Evolutionary conservation across 768 basidiomycete species (phyloP), one percentile per base, ranked within the genome.

Genomic region (Mycena pura): DNA sequence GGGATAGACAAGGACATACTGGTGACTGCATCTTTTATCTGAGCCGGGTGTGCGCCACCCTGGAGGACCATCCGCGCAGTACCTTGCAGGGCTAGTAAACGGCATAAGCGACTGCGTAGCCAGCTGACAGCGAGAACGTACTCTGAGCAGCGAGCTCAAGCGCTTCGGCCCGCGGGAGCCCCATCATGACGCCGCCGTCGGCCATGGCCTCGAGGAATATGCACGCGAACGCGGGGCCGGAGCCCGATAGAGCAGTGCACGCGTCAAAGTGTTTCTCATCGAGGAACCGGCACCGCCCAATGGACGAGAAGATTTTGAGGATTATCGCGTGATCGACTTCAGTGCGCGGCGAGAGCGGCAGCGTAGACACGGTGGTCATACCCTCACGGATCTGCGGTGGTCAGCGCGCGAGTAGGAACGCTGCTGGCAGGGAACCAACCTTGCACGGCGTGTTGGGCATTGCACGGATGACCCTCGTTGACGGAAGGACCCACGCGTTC

Each of bases 141-240:
- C 96, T 95, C 77, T 99, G 97, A 43, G 96, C 88, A 47, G 97
- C 96, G 50, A 99, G 78, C 73, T 99, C 97, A 40, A 99, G 77
- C 5, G 97, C 95, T 74, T 98, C 97, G 2, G 88, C 86, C 62
- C 97, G 82, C 3, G 97, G 97, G 50, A 99, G 77, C 28, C 97
- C 97, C 97, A 99, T 99, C 96, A 99, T 99, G 44, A 99, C 97
- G 41, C 95, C 97, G 25, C 97, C 97, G 73, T 99, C 97, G 1
- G 95, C 91, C 95, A 99, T 97, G 0, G 97, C 96, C 75, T 99
- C 97, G 64, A 99, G 82, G 69, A 99, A 94, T 47, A 99, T 88
- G 67, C 94, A 95, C 1, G 94, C 95, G 75, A 99, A 99, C 0
- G 97, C 97, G 36, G 97, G 97, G 0, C 97, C 97, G 7, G 94